Base-by-base conservation (phyloP, 139 green algal genomes). In the Coelastrella sp. region DNA sequence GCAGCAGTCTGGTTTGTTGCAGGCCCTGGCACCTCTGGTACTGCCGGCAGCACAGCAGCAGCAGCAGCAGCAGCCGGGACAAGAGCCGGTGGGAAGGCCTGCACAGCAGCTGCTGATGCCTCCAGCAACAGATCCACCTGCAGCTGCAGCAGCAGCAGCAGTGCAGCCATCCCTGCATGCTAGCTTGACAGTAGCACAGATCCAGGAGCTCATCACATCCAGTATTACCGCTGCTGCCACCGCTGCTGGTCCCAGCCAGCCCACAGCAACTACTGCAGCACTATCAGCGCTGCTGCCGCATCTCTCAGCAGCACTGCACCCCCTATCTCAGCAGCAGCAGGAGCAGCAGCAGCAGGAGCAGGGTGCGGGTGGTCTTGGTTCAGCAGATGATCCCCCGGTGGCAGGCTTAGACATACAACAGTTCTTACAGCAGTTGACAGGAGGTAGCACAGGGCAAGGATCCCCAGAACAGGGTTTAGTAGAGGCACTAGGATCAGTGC, bases 331-430 rank as follows among this genome's bases (percentile, higher is more conserved):
- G 47, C 57, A 87, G 22, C 80, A 87, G 80, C 80, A 78, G 60
- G 4, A 76, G 83, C 83, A 78, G 61, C 81, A 73, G 22, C 81
- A 87, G 22, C 81, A 76, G 60, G 60, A 47, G 81, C 61, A 54
- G 3, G 59, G 32, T 47, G 80, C 17, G 3, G n/a, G 4, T n/a
- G 17, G 10, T 6, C 3, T 73, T 47, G 32, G 0, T 47, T 0
- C 32, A 47, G 32, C 32, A 47, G 0, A 2, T 47, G 32, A 47
- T 47, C 32, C 32, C 32, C 32, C 1, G 32, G 32, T 58, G 59
- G 59, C 59, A 73, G 58, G 17, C 4, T 56, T 58, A 19, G 80
- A 32, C 80, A 73, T 86, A 56, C 20, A 20, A 11, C 59, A 68
- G 80, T 4, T 64, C 13, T 23, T 60, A 14, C 17, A 73, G 17